Evolutionary conservation across 805 yeast genomes (phyloP), one percentile per base, ranked within the genome.

Genomic region (Sugiyamaella lignohabitans): DNA sequence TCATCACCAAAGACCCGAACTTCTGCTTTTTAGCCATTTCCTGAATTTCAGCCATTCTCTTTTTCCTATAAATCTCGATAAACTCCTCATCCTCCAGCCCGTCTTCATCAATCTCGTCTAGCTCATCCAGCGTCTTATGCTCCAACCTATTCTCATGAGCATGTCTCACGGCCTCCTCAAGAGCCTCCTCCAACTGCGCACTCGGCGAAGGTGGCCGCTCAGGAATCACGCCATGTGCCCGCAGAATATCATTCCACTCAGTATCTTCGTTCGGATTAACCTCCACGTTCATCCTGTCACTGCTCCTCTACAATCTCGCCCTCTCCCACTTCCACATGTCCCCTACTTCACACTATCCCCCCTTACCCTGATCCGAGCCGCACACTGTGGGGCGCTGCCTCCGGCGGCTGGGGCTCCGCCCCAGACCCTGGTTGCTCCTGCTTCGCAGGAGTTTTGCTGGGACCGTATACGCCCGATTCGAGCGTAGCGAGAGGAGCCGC

Each of bases 261-360:
- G 98, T 93, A 63, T 93, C 99, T 66, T 93, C 99, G 52, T 77
- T 78, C 30, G 96, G 97, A 66, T 93, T 89, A 46, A 89, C 96
- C 65, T 88, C 87, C 42, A 88, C 88, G 53, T 59, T 59, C 66
- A 62, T 62, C 38, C 30, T 46, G 32, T 8, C n/a, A n/a, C n/a
- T n/a, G n/a, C n/a, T n/a, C n/a, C n/a, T n/a, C n/a, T n/a, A n/a
- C n/a, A n/a, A n/a, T n/a, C n/a, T n/a, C n/a, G n/a, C n/a, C n/a
- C n/a, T n/a, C n/a, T n/a, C n/a, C n/a, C n/a, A n/a, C n/a, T n/a
- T n/a, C n/a, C n/a, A n/a, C n/a, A n/a, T n/a, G n/a, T n/a, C n/a
- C n/a, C n/a, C n/a, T n/a, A n/a, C n/a, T n/a, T n/a, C n/a, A n/a
- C n/a, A n/a, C n/a, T n/a, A n/a, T n/a, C n/a, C n/a, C n/a, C n/a